Conservation (phyloP, 495 filamentous ascomycete species). For the Penicillium manginii region DNA sequence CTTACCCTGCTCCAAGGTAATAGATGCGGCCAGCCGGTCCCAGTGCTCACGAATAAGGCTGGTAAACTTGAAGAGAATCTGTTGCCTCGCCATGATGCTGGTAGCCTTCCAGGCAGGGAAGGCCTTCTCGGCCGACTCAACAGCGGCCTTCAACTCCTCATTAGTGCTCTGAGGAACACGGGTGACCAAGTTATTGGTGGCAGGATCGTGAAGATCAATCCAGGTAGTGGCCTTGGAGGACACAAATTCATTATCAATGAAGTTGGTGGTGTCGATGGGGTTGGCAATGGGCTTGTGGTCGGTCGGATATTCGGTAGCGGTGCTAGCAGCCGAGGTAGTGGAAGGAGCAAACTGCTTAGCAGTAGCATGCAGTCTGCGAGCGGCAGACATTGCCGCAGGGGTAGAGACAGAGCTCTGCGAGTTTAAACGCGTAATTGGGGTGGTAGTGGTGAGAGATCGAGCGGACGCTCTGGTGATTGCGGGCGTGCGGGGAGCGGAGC, state of each 20-base stretch:
- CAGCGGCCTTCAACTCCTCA: conserved; percentile 84
- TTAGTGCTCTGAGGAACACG: conserved; percentile 96
- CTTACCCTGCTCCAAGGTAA: conserved; percentile 98
- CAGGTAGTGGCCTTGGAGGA: conserved; percentile 73
- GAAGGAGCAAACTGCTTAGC: conserved; percentile 60
- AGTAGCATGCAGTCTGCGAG: conserved; percentile 59
- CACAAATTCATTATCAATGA: conserved; percentile 89
- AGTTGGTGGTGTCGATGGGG: conserved; percentile 83
- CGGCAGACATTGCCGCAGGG: conserved; percentile 31
- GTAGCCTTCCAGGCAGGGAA: conserved; percentile 87
- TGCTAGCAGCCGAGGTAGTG: conserved; percentile 58
- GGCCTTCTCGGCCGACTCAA: conserved; percentile 84
- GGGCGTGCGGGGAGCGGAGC: conserved; percentile 48
- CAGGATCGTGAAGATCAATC: conserved; percentile 94
- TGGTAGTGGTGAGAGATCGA: conserved; percentile 34
- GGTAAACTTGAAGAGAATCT: conserved; percentile 98
- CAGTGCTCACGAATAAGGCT: conserved; percentile 89
- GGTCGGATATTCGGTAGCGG: conserved; percentile 75
- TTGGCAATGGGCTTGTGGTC: conserved; percentile 76
- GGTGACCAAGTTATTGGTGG: conserved; percentile 96
- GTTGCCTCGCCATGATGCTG: conserved; percentile 82
- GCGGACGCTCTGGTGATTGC: conserved; percentile 33
- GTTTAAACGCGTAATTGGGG: conserved; percentile 23
- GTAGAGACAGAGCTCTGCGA: conserved; percentile 23
- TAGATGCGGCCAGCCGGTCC: conserved; percentile 93